phyloP scores from a whole-genome alignment of 768 basidiomycete species.

The Lactarius indigo region DNA sequence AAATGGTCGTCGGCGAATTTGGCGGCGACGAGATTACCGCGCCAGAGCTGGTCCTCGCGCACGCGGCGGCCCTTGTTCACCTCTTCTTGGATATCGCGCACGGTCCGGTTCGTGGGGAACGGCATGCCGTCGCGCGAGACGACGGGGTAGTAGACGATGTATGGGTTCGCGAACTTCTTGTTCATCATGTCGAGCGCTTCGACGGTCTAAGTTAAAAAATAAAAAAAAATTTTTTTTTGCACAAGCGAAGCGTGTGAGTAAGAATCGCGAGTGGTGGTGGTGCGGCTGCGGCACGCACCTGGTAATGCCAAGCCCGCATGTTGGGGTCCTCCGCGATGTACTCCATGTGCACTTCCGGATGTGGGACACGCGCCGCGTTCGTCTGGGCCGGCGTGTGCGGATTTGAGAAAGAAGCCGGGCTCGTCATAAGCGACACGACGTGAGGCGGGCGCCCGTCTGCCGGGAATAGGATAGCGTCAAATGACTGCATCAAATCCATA shows the following conservation, averaged over 20 bases:
- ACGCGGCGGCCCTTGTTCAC: slow-evolving; percentile 35
- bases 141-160: slow-evolving; percentile 76
- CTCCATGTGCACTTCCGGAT: slow-evolving; percentile 85
- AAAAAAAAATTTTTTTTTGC: not conserved
- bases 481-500: slow-evolving; percentile 66
- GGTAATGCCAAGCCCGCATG: slow-evolving; percentile 66
- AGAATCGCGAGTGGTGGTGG: not conserved
- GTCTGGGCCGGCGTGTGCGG: slow-evolving; percentile 23
- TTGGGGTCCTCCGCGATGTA: slow-evolving; percentile 74
- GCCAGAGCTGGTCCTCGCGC: slow-evolving; percentile 66
- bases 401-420: slow-evolving; percentile 37
- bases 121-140: slow-evolving; percentile 77
- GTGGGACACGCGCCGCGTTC: slow-evolving; percentile 60
- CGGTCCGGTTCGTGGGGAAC: slow-evolving; percentile 74
- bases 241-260: not conserved
- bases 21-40: slow-evolving; percentile 74
- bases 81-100: slow-evolving; percentile 69
- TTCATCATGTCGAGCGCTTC: slow-evolving; percentile 79
- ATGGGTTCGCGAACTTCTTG: slow-evolving; percentile 71
- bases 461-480: slow-evolving; percentile 73
- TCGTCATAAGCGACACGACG: slow-evolving; percentile 71
- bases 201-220: slow-evolving; percentile 49
- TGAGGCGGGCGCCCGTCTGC: slow-evolving; percentile 76
- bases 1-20: slow-evolving; percentile 55
- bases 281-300: slow-evolving; percentile 42